A percentile compares a stretch with the other conserved stretches of the same genome.
These are phyloP conservation scores for Penicillium hordei DNA, from an alignment of 2,329 filamentous ascomycete genomes.

Conservation along the genomic window DNA sequence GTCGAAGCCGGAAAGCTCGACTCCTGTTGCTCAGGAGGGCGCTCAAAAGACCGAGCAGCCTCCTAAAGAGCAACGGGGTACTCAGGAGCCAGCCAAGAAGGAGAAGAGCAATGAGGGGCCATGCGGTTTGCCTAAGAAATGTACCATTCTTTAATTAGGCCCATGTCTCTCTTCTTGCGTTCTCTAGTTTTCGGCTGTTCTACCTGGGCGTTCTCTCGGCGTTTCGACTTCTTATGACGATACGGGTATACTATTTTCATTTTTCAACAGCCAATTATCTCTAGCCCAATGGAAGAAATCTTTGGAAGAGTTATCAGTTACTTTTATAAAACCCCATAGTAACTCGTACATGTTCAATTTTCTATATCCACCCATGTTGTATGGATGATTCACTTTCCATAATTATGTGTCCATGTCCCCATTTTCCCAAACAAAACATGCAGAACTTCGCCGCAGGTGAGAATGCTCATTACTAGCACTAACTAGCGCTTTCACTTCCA, in stretches of 20 bases:
- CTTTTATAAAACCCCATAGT: not conserved
- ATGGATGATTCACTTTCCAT: not conserved
- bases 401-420: too few species aligned
- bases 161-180: slow-evolving; percentile 14
- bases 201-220: slow-evolving; percentile 18
- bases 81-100: slow-evolving; percentile 43
- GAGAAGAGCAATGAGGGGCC: slow-evolving; percentile 59
- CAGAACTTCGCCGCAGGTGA: too few species aligned
- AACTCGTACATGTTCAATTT: not conserved
- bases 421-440: too few species aligned
- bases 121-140: slow-evolving; percentile 76
- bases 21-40: slow-evolving; percentile 28
- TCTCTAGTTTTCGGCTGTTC: slow-evolving; percentile 12
- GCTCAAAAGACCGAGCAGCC: slow-evolving; percentile 26
- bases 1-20: slow-evolving; percentile 31
- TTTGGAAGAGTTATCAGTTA: not conserved
- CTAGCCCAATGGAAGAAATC: not conserved
- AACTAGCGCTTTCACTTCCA: too few species aligned
- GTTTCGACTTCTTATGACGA: slow-evolving; percentile 15
- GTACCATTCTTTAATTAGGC: slow-evolving; percentile 59
- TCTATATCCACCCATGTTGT: not conserved
- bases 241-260: not conserved
- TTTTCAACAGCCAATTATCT: not conserved
- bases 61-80: slow-evolving; percentile 26
- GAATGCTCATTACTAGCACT: too few species aligned